These are phyloP conservation scores for Calonectria montana DNA, from an alignment of 2,329 filamentous ascomycete species.

Conservation along the genomic window DNA sequence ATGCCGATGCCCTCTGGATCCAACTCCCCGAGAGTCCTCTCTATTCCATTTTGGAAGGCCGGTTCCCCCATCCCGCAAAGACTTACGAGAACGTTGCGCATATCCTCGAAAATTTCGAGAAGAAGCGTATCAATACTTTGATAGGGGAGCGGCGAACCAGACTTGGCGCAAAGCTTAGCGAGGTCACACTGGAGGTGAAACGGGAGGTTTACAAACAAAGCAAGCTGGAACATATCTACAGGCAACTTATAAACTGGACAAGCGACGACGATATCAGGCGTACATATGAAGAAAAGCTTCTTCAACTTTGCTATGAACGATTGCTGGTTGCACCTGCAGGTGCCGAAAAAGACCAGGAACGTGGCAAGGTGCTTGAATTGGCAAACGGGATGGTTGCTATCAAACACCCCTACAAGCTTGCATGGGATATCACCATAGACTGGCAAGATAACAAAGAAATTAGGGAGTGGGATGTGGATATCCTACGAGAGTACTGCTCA, in stretches of 20 bases:
- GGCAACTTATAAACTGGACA: constrained; percentile 89
- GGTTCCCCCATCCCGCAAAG: constrained; percentile 80
- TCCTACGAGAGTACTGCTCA: constrained; percentile 83
- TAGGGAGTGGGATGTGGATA: constrained; percentile 78
- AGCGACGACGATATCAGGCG: constrained; percentile 86
- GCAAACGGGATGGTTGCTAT: constrained; percentile 96
- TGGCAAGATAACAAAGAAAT: constrained; percentile 85
- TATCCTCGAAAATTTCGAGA: constrained; percentile 87
- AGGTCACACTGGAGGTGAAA: constrained; percentile 89
- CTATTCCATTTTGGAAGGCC: constrained; percentile 85
- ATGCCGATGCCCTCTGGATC: constrained; percentile 79
- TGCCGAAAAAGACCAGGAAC: constrained; percentile 74
- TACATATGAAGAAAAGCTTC: constrained; percentile 88
- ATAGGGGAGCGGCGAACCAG: constrained; percentile 91
- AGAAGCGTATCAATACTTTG: constrained; percentile 87
- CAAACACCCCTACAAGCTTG: constrained; percentile 87
- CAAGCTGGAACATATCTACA: constrained; percentile 83
- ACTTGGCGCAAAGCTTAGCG: constrained; percentile 83
- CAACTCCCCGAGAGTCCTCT: constrained; percentile 84
- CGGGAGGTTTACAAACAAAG: constrained; percentile 83
- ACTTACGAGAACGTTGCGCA: constrained; percentile 87
- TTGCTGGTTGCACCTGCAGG: constrained; percentile 75
- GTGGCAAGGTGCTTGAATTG: constrained; percentile 78
- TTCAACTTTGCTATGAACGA: constrained; percentile 83
- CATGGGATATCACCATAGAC: constrained; percentile 91